Base-by-base conservation (phyloP, 495 filamentous ascomycete species). In the Aspergillus affinis region DNA sequence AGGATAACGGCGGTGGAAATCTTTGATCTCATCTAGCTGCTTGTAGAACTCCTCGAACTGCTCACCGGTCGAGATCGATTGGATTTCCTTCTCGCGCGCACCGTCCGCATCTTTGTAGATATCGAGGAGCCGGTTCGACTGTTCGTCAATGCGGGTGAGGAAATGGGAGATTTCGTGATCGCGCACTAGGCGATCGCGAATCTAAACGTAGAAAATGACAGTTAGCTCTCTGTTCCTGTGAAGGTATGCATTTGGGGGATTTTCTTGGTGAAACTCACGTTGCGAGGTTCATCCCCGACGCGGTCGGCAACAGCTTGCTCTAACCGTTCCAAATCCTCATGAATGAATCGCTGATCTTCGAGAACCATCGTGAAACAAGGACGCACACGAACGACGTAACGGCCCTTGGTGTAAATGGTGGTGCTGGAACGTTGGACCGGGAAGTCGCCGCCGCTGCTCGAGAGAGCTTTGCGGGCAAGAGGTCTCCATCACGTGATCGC, bases 221-320 rank as follows among this genome's bases (percentile, higher is more conserved):
- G 62, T 83, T 56, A 81, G 72, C 52, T 63, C 23, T 53, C 47
- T 45, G 53, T 46, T 17, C 18, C 27, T 30, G 4, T 26, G 4
- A 54, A n/a, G n/a, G n/a, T 6, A n/a, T 45, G 15, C 20, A 52
- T 36, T 57, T 50, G 18, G 46, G 48, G 23, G 30, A 47, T 41
- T 41, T 23, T n/a, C n/a, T n/a, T n/a, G n/a, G n/a, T n/a, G n/a
- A n/a, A 53, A 83, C 86, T 68, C 79, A 95, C 93, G 69, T 92
- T 88, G 77, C 88, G 89, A 23, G 93, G 93, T 57, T 97, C 91
- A 59, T 96, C 90, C 48, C 87, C 80, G 53, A 92, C 84, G 60
- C 93, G 88, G 70, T 98, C 94, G 21, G 90, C 89, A 65, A 97
- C 89, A 32, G 90, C 94, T 73, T 94, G 90, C 78, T 98, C 94